A percentile compares a stretch with the other conserved stretches of the same genome.
Conservation (phyloP, 2,329 filamentous ascomycete genomes). For the Paecilomyces formosus region DNA sequence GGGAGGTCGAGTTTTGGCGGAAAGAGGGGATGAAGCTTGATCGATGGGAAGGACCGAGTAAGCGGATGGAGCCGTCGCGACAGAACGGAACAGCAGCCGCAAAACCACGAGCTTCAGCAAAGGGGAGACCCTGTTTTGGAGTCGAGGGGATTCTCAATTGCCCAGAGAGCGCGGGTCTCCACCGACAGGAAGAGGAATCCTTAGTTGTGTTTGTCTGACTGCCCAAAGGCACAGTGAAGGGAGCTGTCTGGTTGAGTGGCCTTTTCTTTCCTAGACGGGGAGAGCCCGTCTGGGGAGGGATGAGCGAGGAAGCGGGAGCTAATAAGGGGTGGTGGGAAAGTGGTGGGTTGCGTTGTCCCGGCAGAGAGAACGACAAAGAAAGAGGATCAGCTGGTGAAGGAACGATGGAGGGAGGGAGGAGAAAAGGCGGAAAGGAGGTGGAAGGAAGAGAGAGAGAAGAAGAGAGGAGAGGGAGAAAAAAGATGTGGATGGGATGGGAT, state of each 20-base stretch:
- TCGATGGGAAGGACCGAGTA: constrained; percentile 14
- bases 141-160: background rate
- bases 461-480: constrained; percentile 15
- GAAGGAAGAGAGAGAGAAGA: constrained; percentile 8
- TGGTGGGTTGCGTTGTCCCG: background rate
- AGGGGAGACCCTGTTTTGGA: constrained; percentile 1
- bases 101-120: constrained; percentile 7
- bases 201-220: background rate
- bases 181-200: constrained; percentile 4
- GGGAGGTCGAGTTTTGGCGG: constrained; percentile 6
- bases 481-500: constrained; percentile 10
- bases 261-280: constrained; percentile 7
- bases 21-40: constrained; percentile 11
- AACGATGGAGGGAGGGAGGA: constrained; percentile 17
- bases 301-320: constrained; percentile 4
- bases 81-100: constrained; percentile 10
- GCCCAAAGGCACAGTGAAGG: background rate
- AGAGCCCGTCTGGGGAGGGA: constrained; percentile 6
- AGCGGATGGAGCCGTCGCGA: constrained; percentile 15
- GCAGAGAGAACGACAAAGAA: constrained; percentile 24
- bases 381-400: constrained; percentile 37
- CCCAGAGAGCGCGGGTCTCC: constrained; percentile 4
- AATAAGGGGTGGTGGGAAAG: background rate
- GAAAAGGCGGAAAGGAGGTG: constrained; percentile 9
- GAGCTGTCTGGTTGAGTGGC: constrained; percentile 3